Evolutionary conservation across 192 early-diverging fungal genomes (phyloP).

Genomic region (Dissophora ornata): DNA sequence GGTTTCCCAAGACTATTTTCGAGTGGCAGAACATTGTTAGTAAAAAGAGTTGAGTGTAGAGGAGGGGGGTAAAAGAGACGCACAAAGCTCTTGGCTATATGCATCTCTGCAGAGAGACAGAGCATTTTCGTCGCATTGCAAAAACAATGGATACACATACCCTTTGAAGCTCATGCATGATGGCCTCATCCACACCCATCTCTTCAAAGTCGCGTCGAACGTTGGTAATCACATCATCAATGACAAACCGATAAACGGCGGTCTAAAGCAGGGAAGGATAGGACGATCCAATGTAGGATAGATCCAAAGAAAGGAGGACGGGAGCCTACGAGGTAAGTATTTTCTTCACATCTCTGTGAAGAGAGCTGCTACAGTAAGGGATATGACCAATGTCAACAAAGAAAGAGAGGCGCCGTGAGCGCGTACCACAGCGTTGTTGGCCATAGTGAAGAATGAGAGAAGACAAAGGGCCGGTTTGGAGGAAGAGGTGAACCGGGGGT

Average conservation of each 20-base stretch:
- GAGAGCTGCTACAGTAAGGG: neutral
- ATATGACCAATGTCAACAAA: too few relatives aligned
- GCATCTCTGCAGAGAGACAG: neutral
- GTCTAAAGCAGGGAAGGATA: constrained; percentile 43
- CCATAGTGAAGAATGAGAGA: constrained; percentile 9
- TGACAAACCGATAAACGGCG: constrained; percentile 85
- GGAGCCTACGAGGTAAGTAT: too few relatives aligned
- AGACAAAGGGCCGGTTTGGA: neutral
- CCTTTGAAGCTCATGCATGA: constrained; percentile 87
- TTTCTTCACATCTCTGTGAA: too few relatives aligned
- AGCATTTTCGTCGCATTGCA: neutral
- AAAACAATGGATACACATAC: constrained; percentile 47
- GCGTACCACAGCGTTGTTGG: constrained; percentile 45
- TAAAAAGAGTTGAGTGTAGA: too few relatives aligned
- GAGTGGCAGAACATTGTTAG: too few relatives aligned
- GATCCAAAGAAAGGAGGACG: too few relatives aligned
- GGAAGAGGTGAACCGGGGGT: neutral
- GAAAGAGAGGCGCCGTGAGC: neutral
- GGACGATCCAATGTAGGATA: neutral
- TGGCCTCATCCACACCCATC: constrained; percentile 88
- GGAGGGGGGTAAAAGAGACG: neutral
- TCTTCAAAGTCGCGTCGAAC: constrained; percentile 89
- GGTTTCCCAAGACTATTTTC: constrained; percentile 57
- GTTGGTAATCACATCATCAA: constrained; percentile 93
- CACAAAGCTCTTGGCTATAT: neutral